Base-by-base conservation (phyloP, 495 filamentous ascomycete genomes). In the Penicillium longicatenatum region DNA sequence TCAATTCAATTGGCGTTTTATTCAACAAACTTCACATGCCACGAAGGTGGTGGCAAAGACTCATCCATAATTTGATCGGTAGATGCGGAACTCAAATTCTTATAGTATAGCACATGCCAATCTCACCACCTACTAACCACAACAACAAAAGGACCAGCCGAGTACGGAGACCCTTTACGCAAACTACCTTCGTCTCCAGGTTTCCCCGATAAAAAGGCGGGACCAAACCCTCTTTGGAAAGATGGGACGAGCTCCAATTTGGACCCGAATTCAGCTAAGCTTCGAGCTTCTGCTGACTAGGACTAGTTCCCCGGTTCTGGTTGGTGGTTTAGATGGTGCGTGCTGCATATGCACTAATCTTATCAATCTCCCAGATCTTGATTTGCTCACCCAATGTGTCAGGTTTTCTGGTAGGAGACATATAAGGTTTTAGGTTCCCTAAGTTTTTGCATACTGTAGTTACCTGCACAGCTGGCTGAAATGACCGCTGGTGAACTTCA, bases 341-440 rank as follows among this genome's bases (percentile, higher is more conserved):
- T 51, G 44, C 24, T 48, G 45, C 50, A 47, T 45, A n/a, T 33
- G 42, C 22, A 3, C 9, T 52, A 30, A 56, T 58, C 55, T 59
- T 63, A 59, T 63, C 56, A 63, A 59, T 59, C 60, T 63, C 39
- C 10, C 42, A 52, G 33, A 8, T n/a, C 37, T 16, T 31, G 2
- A n/a, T 16, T 45, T 29, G 31, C 20, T 12, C 20, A 16, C 24
- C 11, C 14, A 29, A 17, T 47, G 45, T 47, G 21, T 48, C 12
- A 9, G 24, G 12, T 30, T 17, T 39, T 4, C 11, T 12, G 2
- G 4, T 2, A 10, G 35, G 33, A 12, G 33, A 11, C 14, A n/a
- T 39, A 39, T 16, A 35, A 14, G 31, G 12, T 35, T 35, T 35
- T 6, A 6, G 7, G 4, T 26, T 26, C 26, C n/a, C n/a, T n/a